phyloP scores from a whole-genome alignment of 257 asterid genomes.

The Solanum rostratum region DNA sequence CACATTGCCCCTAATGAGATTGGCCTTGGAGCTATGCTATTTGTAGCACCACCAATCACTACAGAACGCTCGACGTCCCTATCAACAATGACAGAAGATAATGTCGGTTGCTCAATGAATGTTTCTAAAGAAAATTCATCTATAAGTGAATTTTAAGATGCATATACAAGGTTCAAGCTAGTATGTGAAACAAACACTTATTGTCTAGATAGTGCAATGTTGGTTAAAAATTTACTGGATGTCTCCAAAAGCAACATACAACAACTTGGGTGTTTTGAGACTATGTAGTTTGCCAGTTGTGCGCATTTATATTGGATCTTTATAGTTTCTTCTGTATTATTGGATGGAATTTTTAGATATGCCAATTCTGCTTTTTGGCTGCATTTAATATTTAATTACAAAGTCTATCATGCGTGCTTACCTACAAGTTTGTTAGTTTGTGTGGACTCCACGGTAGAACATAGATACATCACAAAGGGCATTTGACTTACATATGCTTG shows the following conservation, averaged over 20 bases:
- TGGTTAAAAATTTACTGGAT: neutral
- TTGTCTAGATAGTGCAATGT: neutral
- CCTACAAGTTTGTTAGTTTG: neutral
- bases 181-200: neutral
- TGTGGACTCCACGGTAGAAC: neutral
- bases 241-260: neutral
- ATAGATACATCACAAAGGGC: neutral
- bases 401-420: neutral
- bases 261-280: neutral
- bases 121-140: neutral
- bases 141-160: neutral
- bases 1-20: constrained; percentile 32
- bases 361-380: neutral
- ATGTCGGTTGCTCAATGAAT: neutral
- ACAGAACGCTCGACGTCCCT: neutral
- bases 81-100: neutral
- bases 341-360: neutral
- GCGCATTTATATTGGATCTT: neutral
- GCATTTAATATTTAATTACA: neutral
- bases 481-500: neutral
- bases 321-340: neutral
- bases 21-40: constrained; percentile 39
- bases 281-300: neutral
- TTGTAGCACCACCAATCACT: neutral
- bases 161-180: neutral